phyloP scores from a whole-genome alignment of 2,329 filamentous ascomycete genomes.

The Claviceps fusiformis region DNA sequence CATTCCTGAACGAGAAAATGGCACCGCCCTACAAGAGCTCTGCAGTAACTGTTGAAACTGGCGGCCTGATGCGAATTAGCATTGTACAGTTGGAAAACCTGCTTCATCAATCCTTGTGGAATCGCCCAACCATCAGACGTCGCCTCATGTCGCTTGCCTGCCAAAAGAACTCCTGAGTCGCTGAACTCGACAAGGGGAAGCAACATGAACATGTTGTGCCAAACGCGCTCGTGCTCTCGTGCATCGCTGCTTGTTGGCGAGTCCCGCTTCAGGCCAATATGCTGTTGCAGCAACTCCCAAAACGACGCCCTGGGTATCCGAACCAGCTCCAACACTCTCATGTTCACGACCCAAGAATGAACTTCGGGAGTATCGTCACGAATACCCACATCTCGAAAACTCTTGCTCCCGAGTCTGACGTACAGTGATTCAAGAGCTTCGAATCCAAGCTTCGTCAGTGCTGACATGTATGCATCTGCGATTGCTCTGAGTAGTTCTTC shows the following conservation, averaged over 20 bases:
- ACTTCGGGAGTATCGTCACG: slow-evolving; percentile 28
- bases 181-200: slow-evolving; percentile 50
- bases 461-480: slow-evolving; percentile 22
- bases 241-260: slow-evolving; percentile 26
- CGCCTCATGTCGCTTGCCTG: slow-evolving; percentile 17
- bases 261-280: slow-evolving; percentile 23
- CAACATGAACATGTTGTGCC: slow-evolving; percentile 46
- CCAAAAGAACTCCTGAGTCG: slow-evolving; percentile 32
- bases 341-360: slow-evolving; percentile 45
- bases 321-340: slow-evolving; percentile 37
- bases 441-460: slow-evolving; percentile 30
- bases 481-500: slow-evolving; percentile 35
- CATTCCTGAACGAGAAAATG: slow-evolving; percentile 50
- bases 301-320: slow-evolving; percentile 40
- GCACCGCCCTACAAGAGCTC: slow-evolving; percentile 44
- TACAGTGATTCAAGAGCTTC: slow-evolving; percentile 32
- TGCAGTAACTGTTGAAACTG: slow-evolving; percentile 53
- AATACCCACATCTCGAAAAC: slow-evolving; percentile 38
- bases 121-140: slow-evolving; percentile 44
- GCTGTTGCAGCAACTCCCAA: slow-evolving; percentile 42
- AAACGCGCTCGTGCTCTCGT: slow-evolving; percentile 38
- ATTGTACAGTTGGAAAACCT: slow-evolving; percentile 45
- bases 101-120: slow-evolving; percentile 41
- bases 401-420: slow-evolving; percentile 29
- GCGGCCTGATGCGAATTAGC: slow-evolving; percentile 39